These are phyloP conservation scores for Spergularia bocconei DNA, from an alignment of 148 eudicot genomes.

Conservation along the genomic window DNA sequence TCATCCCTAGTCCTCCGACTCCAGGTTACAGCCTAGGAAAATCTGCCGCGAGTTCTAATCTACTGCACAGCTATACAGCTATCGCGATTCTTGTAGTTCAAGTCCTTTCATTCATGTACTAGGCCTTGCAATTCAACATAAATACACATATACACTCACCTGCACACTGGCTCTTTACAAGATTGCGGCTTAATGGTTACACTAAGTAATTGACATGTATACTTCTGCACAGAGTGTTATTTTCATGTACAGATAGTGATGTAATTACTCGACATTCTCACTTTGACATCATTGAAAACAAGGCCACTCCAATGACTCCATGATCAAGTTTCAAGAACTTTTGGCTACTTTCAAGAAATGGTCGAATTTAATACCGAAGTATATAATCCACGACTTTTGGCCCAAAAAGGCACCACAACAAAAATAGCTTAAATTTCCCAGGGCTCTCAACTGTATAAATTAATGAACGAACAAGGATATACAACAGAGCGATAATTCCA, in stretches of 20 bases:
- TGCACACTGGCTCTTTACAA: neutral
- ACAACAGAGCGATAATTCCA: too few relatives aligned
- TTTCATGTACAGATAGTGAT: neutral
- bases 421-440: too few relatives aligned
- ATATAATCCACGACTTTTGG: too few relatives aligned
- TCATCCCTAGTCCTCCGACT: neutral
- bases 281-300: neutral
- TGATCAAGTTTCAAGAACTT: too few relatives aligned
- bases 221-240: neutral
- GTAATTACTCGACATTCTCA: neutral
- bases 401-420: too few relatives aligned
- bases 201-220: neutral
- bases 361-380: too few relatives aligned
- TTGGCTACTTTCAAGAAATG: too few relatives aligned
- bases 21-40: neutral
- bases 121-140: neutral
- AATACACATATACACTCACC: neutral
- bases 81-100: constrained; percentile 17
- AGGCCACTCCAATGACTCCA: too few relatives aligned
- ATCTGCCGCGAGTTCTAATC: constrained; percentile 10
- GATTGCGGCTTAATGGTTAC: neutral
- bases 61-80: constrained; percentile 6
- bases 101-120: constrained; percentile 11
- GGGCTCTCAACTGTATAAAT: too few relatives aligned
- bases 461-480: too few relatives aligned